These are phyloP conservation scores for Boletus rubropictus DNA, from an alignment of 768 basidiomycete species.

Conservation along the genomic window DNA sequence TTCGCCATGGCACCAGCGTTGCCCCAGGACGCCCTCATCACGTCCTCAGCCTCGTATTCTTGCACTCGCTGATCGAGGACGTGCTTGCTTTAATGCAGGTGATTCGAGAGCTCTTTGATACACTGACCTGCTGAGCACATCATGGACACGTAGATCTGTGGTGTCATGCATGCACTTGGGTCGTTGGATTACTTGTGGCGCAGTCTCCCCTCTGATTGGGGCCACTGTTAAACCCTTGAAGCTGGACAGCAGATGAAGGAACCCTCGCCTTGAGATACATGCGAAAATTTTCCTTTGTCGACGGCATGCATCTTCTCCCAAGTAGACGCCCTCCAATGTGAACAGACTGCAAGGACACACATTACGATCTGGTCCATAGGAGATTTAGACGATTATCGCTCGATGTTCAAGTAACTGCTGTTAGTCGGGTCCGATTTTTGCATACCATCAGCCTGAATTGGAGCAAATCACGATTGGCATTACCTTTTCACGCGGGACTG, in stretches of 20 bases:
- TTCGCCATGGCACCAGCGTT: constrained; percentile 17
- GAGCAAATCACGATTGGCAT: constrained; percentile 20
- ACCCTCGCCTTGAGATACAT: constrained; percentile 32
- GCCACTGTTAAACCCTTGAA: constrained; percentile 40
- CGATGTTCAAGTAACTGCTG: constrained; percentile 27
- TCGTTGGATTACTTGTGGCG: constrained; percentile 54
- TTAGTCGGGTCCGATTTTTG: constrained; percentile 31
- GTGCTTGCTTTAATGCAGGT: constrained; percentile 48
- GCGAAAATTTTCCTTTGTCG: constrained; percentile 34
- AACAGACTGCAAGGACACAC: constrained; percentile 31
- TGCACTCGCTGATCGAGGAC: constrained; percentile 34
- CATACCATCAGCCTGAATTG: constrained; percentile 24
- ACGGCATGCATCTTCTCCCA: constrained; percentile 42
- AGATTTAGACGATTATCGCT: constrained; percentile 23
- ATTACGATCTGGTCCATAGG: constrained; percentile 42
- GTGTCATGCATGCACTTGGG: constrained; percentile 50
- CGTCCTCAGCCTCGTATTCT: constrained; percentile 36
- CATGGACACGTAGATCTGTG: constrained; percentile 49
- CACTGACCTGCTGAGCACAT: constrained; percentile 8
- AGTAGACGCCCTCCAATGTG: constrained; percentile 40
- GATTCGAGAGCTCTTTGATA: constrained; percentile 8
- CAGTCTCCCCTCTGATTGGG: constrained; percentile 27
- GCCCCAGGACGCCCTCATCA: constrained; percentile 45
- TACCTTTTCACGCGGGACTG: constrained; percentile 9
- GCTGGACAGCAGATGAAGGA: constrained; percentile 48